Evolutionary conservation across 2,329 filamentous ascomycete genomes (phyloP), one percentile per base, ranked within the genome.

Genomic region (Cladosporium sp.): DNA sequence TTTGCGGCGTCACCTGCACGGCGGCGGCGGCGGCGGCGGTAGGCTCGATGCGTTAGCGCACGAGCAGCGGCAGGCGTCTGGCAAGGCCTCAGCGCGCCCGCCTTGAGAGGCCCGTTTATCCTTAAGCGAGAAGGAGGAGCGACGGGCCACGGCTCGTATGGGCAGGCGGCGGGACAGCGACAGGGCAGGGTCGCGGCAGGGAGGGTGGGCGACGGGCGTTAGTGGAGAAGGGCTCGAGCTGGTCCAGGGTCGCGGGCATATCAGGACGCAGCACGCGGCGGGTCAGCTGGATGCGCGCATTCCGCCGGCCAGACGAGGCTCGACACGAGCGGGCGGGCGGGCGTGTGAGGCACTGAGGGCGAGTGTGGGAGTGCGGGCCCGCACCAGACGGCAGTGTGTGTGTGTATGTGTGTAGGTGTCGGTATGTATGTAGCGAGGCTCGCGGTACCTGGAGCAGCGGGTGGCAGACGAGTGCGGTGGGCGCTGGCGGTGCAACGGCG

Each of bases 101-200:
- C 46, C 46, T 49, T 49, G 46, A 40, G 48, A 50, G 48, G 48
- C 48, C 48, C 48, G 48, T 50, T 50, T 50, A 50, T 50, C 48
- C 48, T 50, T 50, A 50, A 50, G 48, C 48, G 48, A 28, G 22
- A 50, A 50, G 48, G 48, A 43, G 35, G 48, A 28, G 22, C 22
- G 22, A 28, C 22, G 22, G 22, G 22, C 37, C 43, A 40, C 48
- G 48, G 48, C 48, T 50, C 44, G 48, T 50, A 35, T 50, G 31
- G 32, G 40, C 40, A 50, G 48, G 37, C 37, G 35, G 48, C 48
- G 48, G 48, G 48, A 43, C 43, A 37, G 13, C 31, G 48, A 43
- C 48, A 43, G 40, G 48, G 48, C 35, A 38, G 35, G 35, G 35
- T 11, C 8, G n/a, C 13, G 35, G 11, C 35, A 38, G 35, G 35